Conservation (phyloP, 1,139 yeast genomes). For the Debaryomyces sp. region DNA sequence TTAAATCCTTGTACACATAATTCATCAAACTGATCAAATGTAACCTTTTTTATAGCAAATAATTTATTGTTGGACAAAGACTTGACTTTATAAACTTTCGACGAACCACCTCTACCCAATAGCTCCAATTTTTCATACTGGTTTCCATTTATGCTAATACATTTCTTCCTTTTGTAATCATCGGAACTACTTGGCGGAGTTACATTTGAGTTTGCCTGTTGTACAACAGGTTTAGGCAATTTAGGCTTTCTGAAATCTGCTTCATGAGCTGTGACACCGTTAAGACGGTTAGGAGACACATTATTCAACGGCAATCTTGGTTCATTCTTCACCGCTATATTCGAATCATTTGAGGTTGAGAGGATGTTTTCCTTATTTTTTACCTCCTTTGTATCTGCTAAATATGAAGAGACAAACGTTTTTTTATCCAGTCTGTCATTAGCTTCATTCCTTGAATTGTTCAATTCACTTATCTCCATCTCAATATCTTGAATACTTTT, state of each 20-base stretch:
- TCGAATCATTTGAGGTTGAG: neutral
- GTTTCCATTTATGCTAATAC: slow-evolving; percentile 53
- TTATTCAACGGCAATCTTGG: slow-evolving; percentile 17
- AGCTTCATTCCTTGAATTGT: slow-evolving; percentile 3
- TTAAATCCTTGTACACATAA: slow-evolving; percentile 75
- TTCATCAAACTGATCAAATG: slow-evolving; percentile 79
- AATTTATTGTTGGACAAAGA: slow-evolving; percentile 51
- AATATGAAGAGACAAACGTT: neutral
- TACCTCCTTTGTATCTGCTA: neutral
- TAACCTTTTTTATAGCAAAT: slow-evolving; percentile 83
- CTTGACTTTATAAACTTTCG: slow-evolving; percentile 85
- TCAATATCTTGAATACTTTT: slow-evolving; percentile 4
- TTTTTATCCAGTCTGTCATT: neutral
- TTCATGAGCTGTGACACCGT: slow-evolving; percentile 10
- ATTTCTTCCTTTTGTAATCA: slow-evolving; percentile 29
- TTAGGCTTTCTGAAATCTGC: slow-evolving; percentile 30
- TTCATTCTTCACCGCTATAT: neutral
- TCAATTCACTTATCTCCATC: slow-evolving; percentile 2
- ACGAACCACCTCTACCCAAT: slow-evolving; percentile 91
- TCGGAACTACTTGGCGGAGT: slow-evolving; percentile 10
- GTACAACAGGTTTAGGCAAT: slow-evolving; percentile 16
- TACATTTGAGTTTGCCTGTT: slow-evolving; percentile 8
- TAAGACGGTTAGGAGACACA: slow-evolving; percentile 19
- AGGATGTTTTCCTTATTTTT: slow-evolving; percentile 11
- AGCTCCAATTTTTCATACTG: slow-evolving; percentile 76